Conservation (phyloP, 192 early-diverging fungal species). For the Umbelopsis vinacea region DNA sequence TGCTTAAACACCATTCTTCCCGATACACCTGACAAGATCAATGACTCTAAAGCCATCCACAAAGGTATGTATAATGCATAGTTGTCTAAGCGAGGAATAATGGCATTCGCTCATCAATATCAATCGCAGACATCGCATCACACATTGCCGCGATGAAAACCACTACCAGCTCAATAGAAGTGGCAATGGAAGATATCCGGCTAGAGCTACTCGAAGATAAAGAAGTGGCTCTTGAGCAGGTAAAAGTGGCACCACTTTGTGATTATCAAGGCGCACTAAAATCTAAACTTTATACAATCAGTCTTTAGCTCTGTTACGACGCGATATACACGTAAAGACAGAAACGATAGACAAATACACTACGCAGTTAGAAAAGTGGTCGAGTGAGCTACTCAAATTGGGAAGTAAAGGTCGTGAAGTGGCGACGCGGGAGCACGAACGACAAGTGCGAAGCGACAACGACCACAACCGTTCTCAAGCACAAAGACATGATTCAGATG, state of each 20-base stretch:
- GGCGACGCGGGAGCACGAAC: not conserved
- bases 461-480: not conserved
- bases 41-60: not conserved
- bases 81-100: not conserved
- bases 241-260: not conserved
- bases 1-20: slow-evolving; percentile 2
- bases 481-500: slow-evolving; percentile 14
- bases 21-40: slow-evolving; percentile 4
- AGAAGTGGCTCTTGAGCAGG: slow-evolving; percentile 26
- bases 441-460: not conserved
- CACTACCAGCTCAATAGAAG: slow-evolving; percentile 7
- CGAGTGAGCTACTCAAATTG: slow-evolving; percentile 11
- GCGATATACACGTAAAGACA: slow-evolving; percentile 32
- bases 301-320: slow-evolving; percentile 22
- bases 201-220: slow-evolving; percentile 20
- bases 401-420: slow-evolving; percentile 13
- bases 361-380: slow-evolving; percentile 27
- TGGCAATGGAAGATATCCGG: slow-evolving; percentile 14
- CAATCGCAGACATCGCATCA: not conserved
- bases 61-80: not conserved
- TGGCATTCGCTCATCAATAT: not conserved
- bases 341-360: slow-evolving; percentile 26
- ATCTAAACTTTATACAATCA: not conserved
- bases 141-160: not conserved
- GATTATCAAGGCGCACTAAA: not conserved